A percentile compares a stretch with the other conserved stretches of the same genome.
Conservation (phyloP, 2,329 filamentous ascomycete species). For the Cadophora luteo-olivacea region DNA sequence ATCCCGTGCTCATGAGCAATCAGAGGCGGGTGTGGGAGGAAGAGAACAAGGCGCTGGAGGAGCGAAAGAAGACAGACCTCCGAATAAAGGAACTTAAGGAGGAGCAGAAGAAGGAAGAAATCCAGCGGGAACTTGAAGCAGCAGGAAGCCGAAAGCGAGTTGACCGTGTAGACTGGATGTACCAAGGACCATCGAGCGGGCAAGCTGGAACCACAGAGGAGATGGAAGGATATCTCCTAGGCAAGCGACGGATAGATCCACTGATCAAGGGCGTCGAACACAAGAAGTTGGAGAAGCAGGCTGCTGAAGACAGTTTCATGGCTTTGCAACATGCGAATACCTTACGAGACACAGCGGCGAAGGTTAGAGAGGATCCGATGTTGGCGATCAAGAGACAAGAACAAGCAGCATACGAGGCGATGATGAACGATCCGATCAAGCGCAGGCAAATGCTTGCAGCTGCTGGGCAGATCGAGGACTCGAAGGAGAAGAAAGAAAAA, state of each 20-base stretch:
- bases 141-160: conserved; percentile 82
- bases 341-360: conserved; percentile 79
- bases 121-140: conserved; percentile 87
- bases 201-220: conserved; percentile 83
- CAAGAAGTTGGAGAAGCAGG: conserved; percentile 80
- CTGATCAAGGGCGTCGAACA: conserved; percentile 82
- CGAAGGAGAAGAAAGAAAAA: conserved; percentile 52
- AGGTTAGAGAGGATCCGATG: conserved; percentile 90
- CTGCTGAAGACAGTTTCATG: conserved; percentile 65
- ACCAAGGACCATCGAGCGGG: conserved; percentile 81
- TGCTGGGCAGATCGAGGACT: conserved; percentile 62
- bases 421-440: conserved; percentile 79
- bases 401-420: conserved; percentile 77
- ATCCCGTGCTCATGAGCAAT: conserved; percentile 89
- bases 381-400: conserved; percentile 94
- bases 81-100: conserved; percentile 93
- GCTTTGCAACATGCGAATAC: conserved; percentile 74
- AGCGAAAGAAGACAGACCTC: conserved; percentile 92
- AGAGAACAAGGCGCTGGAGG: conserved; percentile 89
- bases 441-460: conserved; percentile 70
- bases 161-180: conserved; percentile 98
- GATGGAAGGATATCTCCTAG: conserved; percentile 90
- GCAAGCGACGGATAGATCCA: conserved; percentile 89
- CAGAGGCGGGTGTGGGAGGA: conserved; percentile 90
- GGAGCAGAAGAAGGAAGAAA: conserved; percentile 89